phyloP scores from a whole-genome alignment of 441 rosid genomes.

The Theobroma grandiflorum region DNA sequence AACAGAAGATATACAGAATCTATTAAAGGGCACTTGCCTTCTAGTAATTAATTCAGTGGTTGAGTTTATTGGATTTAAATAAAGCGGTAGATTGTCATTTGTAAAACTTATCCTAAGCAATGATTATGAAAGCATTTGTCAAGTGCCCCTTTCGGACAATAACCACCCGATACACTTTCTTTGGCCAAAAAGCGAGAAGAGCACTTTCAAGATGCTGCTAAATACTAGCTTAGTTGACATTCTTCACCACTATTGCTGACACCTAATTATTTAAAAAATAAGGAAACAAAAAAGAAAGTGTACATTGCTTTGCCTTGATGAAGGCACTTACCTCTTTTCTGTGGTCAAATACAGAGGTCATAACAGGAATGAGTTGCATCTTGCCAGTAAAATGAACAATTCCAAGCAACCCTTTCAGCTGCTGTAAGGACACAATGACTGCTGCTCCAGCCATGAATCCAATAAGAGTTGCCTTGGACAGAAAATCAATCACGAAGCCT shows the following conservation, averaged over 20 bases:
- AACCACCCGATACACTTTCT: neutral
- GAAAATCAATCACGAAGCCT: constrained; percentile 92
- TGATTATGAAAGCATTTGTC: constrained; percentile 13
- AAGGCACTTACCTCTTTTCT: constrained; percentile 69
- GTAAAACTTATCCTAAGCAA: neutral
- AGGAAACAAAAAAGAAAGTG: neutral
- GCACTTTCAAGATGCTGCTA: constrained; percentile 12
- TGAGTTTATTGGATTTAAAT: neutral
- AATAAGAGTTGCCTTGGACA: constrained; percentile 90
- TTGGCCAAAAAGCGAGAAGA: constrained; percentile 8
- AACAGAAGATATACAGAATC: neutral
- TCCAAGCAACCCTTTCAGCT: constrained; percentile 94
- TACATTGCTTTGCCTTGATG: constrained; percentile 15
- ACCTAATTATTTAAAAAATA: neutral
- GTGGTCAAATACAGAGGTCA: constrained; percentile 71
- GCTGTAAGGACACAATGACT: constrained; percentile 93
- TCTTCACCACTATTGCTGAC: neutral
- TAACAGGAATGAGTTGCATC: constrained; percentile 89
- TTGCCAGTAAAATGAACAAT: constrained; percentile 87
- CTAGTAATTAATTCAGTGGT: neutral
- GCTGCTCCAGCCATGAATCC: constrained; percentile 99
- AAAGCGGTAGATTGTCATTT: neutral
- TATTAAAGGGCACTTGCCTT: neutral
- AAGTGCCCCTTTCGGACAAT: neutral
- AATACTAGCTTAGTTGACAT: constrained; percentile 16